phyloP scores from a whole-genome alignment of 176 grass and related monocot genomes.

The Otatea glauca region DNA sequence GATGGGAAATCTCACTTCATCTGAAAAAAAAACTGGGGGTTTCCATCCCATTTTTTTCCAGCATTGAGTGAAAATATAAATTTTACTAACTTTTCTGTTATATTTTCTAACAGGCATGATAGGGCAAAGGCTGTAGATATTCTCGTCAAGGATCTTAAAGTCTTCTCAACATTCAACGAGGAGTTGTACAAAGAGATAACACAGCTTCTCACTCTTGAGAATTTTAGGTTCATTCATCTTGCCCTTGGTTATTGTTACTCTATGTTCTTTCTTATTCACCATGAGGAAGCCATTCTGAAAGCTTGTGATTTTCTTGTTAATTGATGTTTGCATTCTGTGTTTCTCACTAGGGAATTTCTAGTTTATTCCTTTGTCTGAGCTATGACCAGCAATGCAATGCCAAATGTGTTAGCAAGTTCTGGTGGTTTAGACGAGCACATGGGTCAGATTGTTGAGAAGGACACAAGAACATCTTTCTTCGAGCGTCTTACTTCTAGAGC shows the following conservation, averaged over 20 bases:
- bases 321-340: slow-evolving; percentile 13
- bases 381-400: slow-evolving; percentile 14
- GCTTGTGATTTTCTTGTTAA: background rate
- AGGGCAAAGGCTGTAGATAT: slow-evolving; percentile 93
- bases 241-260: slow-evolving; percentile 13
- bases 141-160: slow-evolving; percentile 97
- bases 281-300: background rate
- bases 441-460: slow-evolving; percentile 3
- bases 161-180: slow-evolving; percentile 98
- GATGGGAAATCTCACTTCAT: background rate
- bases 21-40: background rate
- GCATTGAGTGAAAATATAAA: slow-evolving; percentile 6
- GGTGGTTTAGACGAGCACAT: slow-evolving; percentile 10
- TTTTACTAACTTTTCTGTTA: slow-evolving; percentile 2
- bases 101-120: slow-evolving; percentile 77
- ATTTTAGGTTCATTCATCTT: slow-evolving; percentile 70
- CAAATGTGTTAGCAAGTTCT: background rate
- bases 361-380: slow-evolving; percentile 16
- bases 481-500: slow-evolving; percentile 5
- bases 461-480: slow-evolving; percentile 18
- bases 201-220: slow-evolving; percentile 94
- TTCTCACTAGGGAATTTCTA: background rate
- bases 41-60: slow-evolving; percentile 7
- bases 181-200: slow-evolving; percentile 99
- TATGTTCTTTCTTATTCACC: background rate